Evolutionary conservation across 345 rosid species (phyloP).

Genomic region (Lagerstroemia speciosa): DNA sequence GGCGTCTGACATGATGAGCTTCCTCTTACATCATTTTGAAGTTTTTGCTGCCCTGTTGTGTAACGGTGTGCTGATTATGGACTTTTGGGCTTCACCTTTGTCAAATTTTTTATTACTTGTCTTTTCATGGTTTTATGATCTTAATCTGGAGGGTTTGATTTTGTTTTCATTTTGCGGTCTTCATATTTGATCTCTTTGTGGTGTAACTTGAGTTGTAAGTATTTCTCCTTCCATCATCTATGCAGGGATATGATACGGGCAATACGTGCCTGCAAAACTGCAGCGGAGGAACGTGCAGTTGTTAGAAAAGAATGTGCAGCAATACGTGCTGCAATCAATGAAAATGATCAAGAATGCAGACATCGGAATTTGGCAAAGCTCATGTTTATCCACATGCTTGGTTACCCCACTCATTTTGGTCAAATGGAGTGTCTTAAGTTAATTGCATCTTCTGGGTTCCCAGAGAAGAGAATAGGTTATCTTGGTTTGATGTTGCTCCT

Average conservation of each 20-base stretch:
- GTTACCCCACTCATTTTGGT: slow-evolving; percentile 99
- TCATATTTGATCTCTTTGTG: not conserved
- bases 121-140: not conserved
- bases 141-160: not conserved
- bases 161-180: not conserved
- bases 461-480: slow-evolving; percentile 98
- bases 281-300: slow-evolving; percentile 97
- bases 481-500: slow-evolving; percentile 98
- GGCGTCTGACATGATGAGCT: not conserved
- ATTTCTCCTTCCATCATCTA: slow-evolving; percentile 2
- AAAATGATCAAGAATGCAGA: slow-evolving; percentile 81
- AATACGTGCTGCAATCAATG: slow-evolving; percentile 82
- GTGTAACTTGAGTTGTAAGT: too few species aligned
- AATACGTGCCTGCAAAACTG: slow-evolving; percentile 96
- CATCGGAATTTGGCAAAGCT: slow-evolving; percentile 97
- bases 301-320: slow-evolving; percentile 98
- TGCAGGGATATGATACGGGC: slow-evolving; percentile 99
- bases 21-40: too few species aligned
- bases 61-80: too few species aligned
- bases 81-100: too few species aligned
- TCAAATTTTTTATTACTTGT: not conserved
- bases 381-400: slow-evolving; percentile 99
- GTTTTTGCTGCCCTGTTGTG: too few species aligned
- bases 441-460: slow-evolving; percentile 93
- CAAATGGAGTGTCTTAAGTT: slow-evolving; percentile 99